These are phyloP conservation scores for Apiotrichum gracile DNA, from an alignment of 1,284 basidiomycete genomes.

Conservation along the genomic window DNA sequence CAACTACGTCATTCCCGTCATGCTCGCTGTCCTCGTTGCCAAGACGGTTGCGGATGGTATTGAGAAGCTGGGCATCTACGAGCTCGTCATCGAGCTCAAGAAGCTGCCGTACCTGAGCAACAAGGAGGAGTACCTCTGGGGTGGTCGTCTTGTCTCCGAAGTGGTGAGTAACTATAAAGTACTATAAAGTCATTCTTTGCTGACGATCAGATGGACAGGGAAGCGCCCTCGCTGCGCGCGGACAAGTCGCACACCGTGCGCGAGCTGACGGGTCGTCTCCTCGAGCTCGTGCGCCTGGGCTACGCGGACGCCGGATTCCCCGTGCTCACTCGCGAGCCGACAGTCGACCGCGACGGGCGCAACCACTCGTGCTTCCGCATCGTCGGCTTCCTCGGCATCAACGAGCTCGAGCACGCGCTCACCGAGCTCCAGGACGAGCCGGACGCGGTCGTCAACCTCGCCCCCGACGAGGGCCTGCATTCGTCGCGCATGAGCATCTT, in stretches of 20 bases:
- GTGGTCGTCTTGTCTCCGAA: constrained; percentile 63
- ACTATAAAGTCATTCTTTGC: constrained; percentile 1
- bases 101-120: constrained; percentile 85
- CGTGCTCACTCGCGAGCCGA: constrained; percentile 56
- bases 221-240: constrained; percentile 34
- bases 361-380: constrained; percentile 52
- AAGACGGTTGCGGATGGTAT: constrained; percentile 89
- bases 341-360: constrained; percentile 41
- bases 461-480: constrained; percentile 38
- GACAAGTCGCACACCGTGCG: constrained; percentile 42
- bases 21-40: constrained; percentile 78
- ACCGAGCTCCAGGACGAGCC: constrained; percentile 69
- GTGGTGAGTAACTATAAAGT: constrained; percentile 57
- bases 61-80: constrained; percentile 92
- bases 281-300: constrained; percentile 37
- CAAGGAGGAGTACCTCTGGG: constrained; percentile 85
- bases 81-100: constrained; percentile 81
- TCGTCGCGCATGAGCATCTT: constrained; percentile 31
- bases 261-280: constrained; percentile 37
- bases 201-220: constrained; percentile 51
- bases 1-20: constrained; percentile 91
- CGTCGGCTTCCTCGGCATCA: constrained; percentile 87
- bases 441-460: constrained; percentile 62
- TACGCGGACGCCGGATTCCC: constrained; percentile 78
- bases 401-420: constrained; percentile 81